phyloP scores from a whole-genome alignment of 352 stramenopile genomes.

The Blastocystis sp. region DNA sequence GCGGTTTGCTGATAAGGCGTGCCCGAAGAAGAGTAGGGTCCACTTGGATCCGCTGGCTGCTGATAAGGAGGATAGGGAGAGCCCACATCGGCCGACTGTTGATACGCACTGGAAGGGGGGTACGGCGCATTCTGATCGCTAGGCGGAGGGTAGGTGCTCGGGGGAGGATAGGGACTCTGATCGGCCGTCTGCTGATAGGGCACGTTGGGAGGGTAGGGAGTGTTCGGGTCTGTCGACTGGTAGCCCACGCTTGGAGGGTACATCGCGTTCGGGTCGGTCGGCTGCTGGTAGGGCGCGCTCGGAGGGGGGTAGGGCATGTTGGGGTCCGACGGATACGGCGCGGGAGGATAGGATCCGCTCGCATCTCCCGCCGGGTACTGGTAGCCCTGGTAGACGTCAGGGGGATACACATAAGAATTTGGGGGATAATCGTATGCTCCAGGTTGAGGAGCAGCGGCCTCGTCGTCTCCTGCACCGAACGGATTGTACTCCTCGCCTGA shows the following conservation, averaged over 20 bases:
- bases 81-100: not conserved
- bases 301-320: not conserved
- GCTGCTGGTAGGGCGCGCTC: not conserved
- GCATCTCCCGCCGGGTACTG: not conserved
- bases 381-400: not conserved
- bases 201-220: not conserved
- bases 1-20: too few species aligned
- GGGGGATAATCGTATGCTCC: not conserved
- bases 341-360: not conserved
- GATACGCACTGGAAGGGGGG: not conserved
- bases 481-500: slow-evolving; percentile 24
- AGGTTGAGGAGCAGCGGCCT: not conserved
- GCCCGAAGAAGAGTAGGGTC: too few species aligned
- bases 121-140: not conserved
- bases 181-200: not conserved
- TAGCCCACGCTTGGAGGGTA: not conserved
- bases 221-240: not conserved
- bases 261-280: not conserved
- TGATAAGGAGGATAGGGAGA: not conserved
- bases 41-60: not conserved
- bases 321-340: not conserved
- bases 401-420: not conserved
- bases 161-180: not conserved
- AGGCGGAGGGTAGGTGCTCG: not conserved
- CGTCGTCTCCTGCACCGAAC: not conserved